Conservation (phyloP, 257 asterid genomes). For the Solanum megistacrolobum region DNA sequence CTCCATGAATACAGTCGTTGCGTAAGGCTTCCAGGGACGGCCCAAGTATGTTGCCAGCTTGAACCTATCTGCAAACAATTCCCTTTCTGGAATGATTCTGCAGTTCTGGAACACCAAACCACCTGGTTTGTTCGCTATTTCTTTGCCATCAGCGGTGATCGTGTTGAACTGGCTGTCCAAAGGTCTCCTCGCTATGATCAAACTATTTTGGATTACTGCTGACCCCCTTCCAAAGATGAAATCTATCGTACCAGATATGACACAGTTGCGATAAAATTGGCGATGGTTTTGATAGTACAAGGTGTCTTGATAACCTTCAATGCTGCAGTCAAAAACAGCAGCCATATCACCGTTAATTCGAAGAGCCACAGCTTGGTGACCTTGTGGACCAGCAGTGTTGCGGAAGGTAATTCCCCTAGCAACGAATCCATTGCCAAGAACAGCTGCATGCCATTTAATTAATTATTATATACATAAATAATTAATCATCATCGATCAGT, state of each 20-base stretch:
- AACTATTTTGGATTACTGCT: constrained; percentile 49
- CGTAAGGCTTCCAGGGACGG: constrained; percentile 45
- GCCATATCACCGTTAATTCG: constrained; percentile 36
- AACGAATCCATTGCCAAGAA: constrained; percentile 41
- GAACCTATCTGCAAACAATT: constrained; percentile 25
- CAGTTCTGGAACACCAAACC: constrained; percentile 68
- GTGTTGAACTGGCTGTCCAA: constrained; percentile 36
- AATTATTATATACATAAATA: too few species aligned
- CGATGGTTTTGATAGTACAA: constrained; percentile 47
- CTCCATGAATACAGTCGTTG: constrained; percentile 54
- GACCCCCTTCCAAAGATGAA: constrained; percentile 73
- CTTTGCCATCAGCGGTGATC: constrained; percentile 64
- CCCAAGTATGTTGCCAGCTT: constrained; percentile 40
- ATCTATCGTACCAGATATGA: constrained; percentile 64
- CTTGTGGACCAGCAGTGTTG: constrained; percentile 59
- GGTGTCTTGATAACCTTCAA: constrained; percentile 68
- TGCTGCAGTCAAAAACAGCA: constrained; percentile 60
- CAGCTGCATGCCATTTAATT: constrained; percentile 12
- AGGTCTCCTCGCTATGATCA: constrained; percentile 47
- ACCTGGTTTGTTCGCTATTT: constrained; percentile 14
- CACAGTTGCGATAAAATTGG: constrained; percentile 63
- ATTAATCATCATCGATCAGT: too few species aligned
- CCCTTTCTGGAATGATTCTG: constrained; percentile 40
- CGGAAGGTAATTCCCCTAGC: constrained; percentile 56
- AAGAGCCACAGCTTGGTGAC: constrained; percentile 75